phyloP scores from a whole-genome alignment of 768 basidiomycete species.

The Auricularia sp. region DNA sequence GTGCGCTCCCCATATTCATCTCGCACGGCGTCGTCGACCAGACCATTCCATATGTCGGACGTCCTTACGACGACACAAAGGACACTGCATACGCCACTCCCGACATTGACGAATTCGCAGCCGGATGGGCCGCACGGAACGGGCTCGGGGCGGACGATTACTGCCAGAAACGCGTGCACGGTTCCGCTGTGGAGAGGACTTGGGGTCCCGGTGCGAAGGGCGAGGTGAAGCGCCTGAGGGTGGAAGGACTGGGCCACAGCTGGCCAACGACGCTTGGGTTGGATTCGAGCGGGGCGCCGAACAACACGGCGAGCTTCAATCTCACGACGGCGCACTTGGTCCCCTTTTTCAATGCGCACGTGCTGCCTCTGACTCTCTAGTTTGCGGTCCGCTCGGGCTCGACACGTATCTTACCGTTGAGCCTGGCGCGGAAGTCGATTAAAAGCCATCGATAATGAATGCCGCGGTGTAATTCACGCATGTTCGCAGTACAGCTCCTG shows the following conservation, averaged over 20 bases:
- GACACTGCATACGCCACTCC: constrained; percentile 7
- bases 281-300: constrained; percentile 8
- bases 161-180: not conserved
- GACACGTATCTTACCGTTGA: too few species aligned
- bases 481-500: too few species aligned
- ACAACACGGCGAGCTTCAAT: constrained; percentile 8
- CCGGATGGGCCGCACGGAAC: constrained; percentile 15
- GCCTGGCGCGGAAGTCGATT: too few species aligned
- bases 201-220: constrained; percentile 6
- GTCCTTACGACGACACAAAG: constrained; percentile 5
- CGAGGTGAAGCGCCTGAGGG: constrained; percentile 10
- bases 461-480: too few species aligned
- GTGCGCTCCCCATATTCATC: constrained; percentile 13
- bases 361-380: not conserved
- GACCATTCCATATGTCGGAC: constrained; percentile 14
- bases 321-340: constrained; percentile 1
- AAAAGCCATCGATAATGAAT: too few species aligned
- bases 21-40: constrained; percentile 15
- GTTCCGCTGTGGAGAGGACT: constrained; percentile 4
- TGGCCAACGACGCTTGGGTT: constrained; percentile 17
- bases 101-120: constrained; percentile 11
- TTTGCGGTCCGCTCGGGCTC: not conserved
- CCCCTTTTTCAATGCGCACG: constrained; percentile 2
- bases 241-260: constrained; percentile 14
- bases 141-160: constrained; percentile 9